Evolutionary conservation across 1,284 basidiomycete genomes (phyloP).

Genomic region (Malassezia restricta): DNA sequence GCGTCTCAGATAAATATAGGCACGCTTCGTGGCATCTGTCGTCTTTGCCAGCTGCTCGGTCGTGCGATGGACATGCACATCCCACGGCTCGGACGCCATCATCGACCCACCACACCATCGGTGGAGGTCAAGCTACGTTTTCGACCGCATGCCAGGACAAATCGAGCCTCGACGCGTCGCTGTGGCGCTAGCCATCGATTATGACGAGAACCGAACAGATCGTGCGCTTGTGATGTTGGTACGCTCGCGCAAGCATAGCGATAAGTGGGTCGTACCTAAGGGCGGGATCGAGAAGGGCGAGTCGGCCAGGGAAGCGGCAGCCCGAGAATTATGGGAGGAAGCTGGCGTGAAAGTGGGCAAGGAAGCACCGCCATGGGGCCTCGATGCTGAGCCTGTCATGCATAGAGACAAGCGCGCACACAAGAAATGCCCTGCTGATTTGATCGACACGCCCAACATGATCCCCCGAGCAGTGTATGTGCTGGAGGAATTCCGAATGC

Average conservation of each 20-base stretch:
- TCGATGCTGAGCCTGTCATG: background rate
- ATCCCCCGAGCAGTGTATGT: constrained; percentile 28
- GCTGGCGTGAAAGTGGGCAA: constrained; percentile 3
- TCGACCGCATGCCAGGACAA: no score
- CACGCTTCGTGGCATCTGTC: background rate
- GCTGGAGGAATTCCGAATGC: constrained; percentile 24
- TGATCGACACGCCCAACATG: constrained; percentile 16
- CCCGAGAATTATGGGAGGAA: constrained; percentile 39
- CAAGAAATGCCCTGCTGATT: constrained; percentile 17
- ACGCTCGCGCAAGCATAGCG: constrained; percentile 32
- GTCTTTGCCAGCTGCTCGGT: background rate
- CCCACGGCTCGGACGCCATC: no score
- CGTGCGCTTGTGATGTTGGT: constrained; percentile 24
- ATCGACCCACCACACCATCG: no score
- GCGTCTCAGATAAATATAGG: background rate
- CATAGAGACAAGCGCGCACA: constrained; percentile 32
- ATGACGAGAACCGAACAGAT: background rate
- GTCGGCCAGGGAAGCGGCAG: constrained; percentile 22
- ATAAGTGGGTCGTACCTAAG: constrained; percentile 34
- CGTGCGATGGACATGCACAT: background rate
- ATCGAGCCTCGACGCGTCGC: constrained; percentile 1
- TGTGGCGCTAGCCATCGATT: constrained; percentile 7
- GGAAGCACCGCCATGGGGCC: background rate
- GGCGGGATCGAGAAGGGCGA: constrained; percentile 38
- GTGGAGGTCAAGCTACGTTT: no score